Conservation (phyloP, 306 rosid species). For the Cucumis melo region DNA sequence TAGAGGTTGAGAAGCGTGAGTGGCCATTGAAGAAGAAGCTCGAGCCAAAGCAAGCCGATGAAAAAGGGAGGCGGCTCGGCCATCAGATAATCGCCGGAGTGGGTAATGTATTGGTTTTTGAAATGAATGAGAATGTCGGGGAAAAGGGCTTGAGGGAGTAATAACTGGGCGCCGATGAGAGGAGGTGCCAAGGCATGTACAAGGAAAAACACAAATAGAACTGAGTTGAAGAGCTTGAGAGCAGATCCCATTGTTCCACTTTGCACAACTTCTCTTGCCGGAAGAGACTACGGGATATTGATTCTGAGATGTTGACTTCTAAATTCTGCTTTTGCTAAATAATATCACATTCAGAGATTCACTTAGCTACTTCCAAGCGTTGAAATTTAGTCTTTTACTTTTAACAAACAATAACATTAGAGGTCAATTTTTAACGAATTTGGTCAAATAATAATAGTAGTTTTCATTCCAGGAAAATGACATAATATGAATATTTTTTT, state of each 20-base stretch:
- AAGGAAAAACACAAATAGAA: slow-evolving; percentile 34
- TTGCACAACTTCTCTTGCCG: not conserved
- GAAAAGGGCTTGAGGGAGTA: slow-evolving; percentile 28
- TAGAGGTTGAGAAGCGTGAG: slow-evolving; percentile 42
- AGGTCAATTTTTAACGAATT: no score
- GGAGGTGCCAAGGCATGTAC: slow-evolving; percentile 35
- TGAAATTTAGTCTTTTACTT: no score
- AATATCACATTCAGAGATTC: no score
- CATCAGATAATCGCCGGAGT: slow-evolving; percentile 42
- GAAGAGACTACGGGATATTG: not conserved
- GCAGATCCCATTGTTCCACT: slow-evolving; percentile 24
- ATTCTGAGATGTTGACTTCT: not conserved
- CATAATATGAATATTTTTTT: no score
- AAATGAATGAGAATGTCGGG: slow-evolving; percentile 30
- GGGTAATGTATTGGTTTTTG: slow-evolving; percentile 25
- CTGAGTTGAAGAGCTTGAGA: slow-evolving; percentile 28
- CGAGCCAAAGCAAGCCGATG: slow-evolving; percentile 54
- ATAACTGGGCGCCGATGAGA: slow-evolving; percentile 42
- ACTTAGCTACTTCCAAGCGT: no score
- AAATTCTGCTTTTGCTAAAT: no score
- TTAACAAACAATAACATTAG: no score
- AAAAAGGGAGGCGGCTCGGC: slow-evolving; percentile 48
- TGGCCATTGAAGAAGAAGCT: slow-evolving; percentile 69
- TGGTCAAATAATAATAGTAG: no score
- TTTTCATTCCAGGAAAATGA: no score